These are phyloP conservation scores for Sordaria brevicollis DNA, from an alignment of 495 filamentous ascomycete genomes.

Conservation along the genomic window DNA sequence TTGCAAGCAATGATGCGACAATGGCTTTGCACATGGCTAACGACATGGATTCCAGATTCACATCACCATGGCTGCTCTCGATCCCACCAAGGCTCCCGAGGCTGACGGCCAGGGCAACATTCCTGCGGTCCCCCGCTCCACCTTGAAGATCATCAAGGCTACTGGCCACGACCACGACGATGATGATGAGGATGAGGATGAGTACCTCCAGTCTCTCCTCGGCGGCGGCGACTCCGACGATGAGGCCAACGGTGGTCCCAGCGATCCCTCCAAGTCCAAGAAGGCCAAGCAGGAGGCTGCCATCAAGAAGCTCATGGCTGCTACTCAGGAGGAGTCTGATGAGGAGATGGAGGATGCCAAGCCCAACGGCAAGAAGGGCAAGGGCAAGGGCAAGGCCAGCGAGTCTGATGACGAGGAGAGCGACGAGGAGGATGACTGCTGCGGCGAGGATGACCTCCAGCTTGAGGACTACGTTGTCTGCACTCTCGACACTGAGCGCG, in stretches of 20 bases:
- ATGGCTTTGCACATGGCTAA: constrained; percentile 1
- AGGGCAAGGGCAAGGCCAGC: constrained; percentile 65
- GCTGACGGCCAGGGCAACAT: constrained; percentile 51
- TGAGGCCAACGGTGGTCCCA: constrained; percentile 77
- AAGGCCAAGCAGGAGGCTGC: constrained; percentile 64
- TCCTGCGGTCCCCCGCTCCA: constrained; percentile 58
- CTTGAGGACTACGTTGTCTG: constrained; percentile 86
- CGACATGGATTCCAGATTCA: constrained; percentile 54
- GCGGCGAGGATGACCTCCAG: constrained; percentile 52
- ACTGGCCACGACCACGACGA: constrained; percentile 43
- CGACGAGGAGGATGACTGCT: constrained; percentile 40
- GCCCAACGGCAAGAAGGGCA: constrained; percentile 41
- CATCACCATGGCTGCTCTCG: constrained; percentile 96
- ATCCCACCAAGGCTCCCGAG: constrained; percentile 68
- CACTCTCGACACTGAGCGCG: constrained; percentile 71
- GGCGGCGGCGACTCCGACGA: constrained; percentile 52
- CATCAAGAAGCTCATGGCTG: constrained; percentile 59
- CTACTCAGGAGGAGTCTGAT: constrained; percentile 45
- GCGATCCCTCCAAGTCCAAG: constrained; percentile 79
- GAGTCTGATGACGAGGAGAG: constrained; percentile 48
- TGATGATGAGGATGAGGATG: constrained; percentile 50
- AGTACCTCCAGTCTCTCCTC: constrained; percentile 40
- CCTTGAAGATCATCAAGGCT: constrained; percentile 77
- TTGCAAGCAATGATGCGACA: neutral
- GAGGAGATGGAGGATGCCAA: constrained; percentile 54